These are phyloP conservation scores for Aphanoascus verrucosus DNA, from an alignment of 2,329 filamentous ascomycete species.

Conservation along the genomic window DNA sequence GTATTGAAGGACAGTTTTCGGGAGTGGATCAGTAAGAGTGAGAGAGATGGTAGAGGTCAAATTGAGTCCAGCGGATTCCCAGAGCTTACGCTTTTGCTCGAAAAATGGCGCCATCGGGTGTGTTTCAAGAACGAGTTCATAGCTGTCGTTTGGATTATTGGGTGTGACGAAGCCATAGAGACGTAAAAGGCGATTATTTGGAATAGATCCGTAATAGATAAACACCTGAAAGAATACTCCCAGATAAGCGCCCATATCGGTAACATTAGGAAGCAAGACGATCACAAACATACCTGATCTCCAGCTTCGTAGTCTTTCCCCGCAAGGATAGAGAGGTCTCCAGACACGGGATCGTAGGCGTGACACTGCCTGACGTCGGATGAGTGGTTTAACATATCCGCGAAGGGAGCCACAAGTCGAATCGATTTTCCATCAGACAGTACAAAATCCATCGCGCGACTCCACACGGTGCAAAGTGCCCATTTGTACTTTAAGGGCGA, in stretches of 20 bases:
- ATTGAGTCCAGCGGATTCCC: constrained; percentile 26
- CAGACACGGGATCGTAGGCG: constrained; percentile 26
- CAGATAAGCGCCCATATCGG: constrained; percentile 16
- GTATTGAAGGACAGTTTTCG: constrained; percentile 27
- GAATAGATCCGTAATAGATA: constrained; percentile 27
- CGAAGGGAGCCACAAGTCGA: constrained; percentile 26
- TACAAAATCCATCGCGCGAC: constrained; percentile 30
- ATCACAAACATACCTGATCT: constrained; percentile 22
- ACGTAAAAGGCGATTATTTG: constrained; percentile 30
- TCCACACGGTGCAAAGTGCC: constrained; percentile 25
- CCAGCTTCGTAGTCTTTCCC: constrained; percentile 25
- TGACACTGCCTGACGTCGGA: constrained; percentile 28
- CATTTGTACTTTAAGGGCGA: constrained; percentile 27
- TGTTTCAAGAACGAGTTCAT: constrained; percentile 30
- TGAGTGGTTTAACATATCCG: constrained; percentile 33
- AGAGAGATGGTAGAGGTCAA: constrained; percentile 26
- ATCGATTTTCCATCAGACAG: constrained; percentile 18
- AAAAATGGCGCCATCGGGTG: constrained; percentile 27
- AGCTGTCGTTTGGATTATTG: constrained; percentile 29
- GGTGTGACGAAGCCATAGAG: constrained; percentile 32
- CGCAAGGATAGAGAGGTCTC: constrained; percentile 25
- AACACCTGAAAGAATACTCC: constrained; percentile 22
- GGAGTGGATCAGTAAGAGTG: constrained; percentile 26
- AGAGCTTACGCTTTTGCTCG: constrained; percentile 29
- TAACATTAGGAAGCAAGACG: constrained; percentile 15